Conservation (phyloP, 208 protist species). For the Acanthamoeba culbertsoni region DNA sequence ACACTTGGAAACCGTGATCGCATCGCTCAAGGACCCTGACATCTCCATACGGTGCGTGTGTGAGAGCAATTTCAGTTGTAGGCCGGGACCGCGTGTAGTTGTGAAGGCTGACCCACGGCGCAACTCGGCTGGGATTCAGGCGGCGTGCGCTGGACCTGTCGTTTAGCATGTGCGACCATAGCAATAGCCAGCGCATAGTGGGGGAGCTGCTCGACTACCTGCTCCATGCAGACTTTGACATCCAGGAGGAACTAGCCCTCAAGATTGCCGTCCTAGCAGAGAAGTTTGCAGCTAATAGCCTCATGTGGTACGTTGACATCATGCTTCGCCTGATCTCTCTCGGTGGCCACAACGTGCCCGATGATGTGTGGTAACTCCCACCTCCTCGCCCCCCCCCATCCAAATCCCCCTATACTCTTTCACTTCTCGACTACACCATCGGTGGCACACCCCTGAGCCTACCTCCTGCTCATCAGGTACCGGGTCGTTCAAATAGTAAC, state of each 20-base stretch:
- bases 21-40: slow-evolving; percentile 94
- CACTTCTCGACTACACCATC: too few species aligned
- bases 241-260: slow-evolving; percentile 94
- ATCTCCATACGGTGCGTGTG: slow-evolving; percentile 92
- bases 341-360: slow-evolving; percentile 94
- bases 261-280: slow-evolving; percentile 96
- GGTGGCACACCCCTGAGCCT: too few species aligned
- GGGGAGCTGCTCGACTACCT: slow-evolving; percentile 80
- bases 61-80: too few species aligned
- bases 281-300: slow-evolving; percentile 90
- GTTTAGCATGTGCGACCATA: slow-evolving; percentile 95
- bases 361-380: slow-evolving; percentile 89
- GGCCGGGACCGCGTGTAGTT: too few species aligned
- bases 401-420: too few species aligned
- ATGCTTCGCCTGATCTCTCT: slow-evolving; percentile 93
- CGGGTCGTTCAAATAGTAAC: slow-evolving; percentile 95
- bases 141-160: slow-evolving; percentile 96
- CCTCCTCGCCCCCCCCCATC: neutral
- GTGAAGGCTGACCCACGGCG: too few species aligned
- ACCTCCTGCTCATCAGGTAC: too few species aligned
- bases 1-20: slow-evolving; percentile 64
- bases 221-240: slow-evolving; percentile 87
- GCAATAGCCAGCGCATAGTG: slow-evolving; percentile 89
- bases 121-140: too few species aligned
- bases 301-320: slow-evolving; percentile 96